Evolutionary conservation across 257 asterid genomes (phyloP).

Genomic region (Catharanthus roseus): DNA sequence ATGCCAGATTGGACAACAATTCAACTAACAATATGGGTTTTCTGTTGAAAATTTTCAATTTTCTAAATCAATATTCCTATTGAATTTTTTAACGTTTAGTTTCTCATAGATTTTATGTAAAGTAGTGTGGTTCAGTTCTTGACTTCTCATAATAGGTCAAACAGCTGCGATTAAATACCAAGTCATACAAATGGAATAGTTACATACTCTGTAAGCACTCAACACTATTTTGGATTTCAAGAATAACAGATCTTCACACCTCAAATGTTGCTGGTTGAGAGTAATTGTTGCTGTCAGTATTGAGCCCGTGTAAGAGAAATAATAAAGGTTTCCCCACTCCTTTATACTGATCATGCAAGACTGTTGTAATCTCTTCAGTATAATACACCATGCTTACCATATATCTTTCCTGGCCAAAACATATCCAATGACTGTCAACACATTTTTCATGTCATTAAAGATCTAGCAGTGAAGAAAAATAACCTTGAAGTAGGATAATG

Average conservation of each 20-base stretch:
- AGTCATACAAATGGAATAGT: neutral
- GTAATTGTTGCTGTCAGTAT: constrained; percentile 76
- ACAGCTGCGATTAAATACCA: neutral
- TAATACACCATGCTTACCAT: constrained; percentile 52
- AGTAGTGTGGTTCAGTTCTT: neutral
- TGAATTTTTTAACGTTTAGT: neutral
- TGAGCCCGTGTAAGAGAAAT: constrained; percentile 85
- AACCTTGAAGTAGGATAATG: constrained; percentile 75
- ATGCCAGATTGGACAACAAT: neutral
- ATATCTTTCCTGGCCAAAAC: constrained; percentile 67
- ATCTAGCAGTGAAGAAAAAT: constrained; percentile 10
- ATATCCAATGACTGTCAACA: constrained; percentile 8
- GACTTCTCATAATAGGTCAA: neutral
- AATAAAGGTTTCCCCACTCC: constrained; percentile 69
- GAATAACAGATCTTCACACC: constrained; percentile 38
- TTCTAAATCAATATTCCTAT: neutral
- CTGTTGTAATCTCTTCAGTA: constrained; percentile 68
- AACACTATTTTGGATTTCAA: neutral
- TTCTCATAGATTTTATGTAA: neutral
- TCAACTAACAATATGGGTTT: neutral
- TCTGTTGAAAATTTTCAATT: neutral
- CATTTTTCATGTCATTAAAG: neutral
- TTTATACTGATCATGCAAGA: constrained; percentile 50
- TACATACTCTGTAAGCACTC: constrained; percentile 1
- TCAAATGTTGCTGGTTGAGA: constrained; percentile 83